Conservation (phyloP, 2,329 filamentous ascomycete species). For the Talaromyces sp. region DNA sequence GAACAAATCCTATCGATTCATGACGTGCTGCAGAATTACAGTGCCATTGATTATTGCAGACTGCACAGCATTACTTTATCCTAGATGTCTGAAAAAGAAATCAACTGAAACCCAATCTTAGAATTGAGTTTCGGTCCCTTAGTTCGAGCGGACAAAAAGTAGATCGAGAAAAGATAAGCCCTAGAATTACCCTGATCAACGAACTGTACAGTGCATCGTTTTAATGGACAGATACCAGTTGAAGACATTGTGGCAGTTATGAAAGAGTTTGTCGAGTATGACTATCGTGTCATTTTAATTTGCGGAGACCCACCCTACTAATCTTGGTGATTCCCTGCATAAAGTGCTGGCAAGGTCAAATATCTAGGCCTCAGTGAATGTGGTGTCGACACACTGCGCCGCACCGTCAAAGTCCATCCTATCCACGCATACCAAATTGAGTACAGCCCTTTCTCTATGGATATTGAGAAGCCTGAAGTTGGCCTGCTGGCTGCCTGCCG, state of each 20-base stretch:
- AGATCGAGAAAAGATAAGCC: background rate
- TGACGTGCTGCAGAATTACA: background rate
- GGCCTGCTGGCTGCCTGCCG: background rate
- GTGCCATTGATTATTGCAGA: background rate
- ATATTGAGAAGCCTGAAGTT: background rate
- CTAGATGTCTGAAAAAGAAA: background rate
- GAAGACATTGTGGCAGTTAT: background rate
- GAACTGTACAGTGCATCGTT: background rate
- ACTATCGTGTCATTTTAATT: background rate
- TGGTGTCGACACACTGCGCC: conserved; percentile 44
- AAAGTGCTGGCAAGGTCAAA: conserved; percentile 39
- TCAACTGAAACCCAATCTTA: background rate
- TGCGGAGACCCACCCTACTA: background rate
- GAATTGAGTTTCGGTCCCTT: background rate
- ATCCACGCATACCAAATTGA: conserved; percentile 62
- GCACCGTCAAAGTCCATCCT: conserved; percentile 50
- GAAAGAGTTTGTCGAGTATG: background rate
- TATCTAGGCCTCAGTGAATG: conserved; percentile 46
- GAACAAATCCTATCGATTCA: background rate
- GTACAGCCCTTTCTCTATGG: conserved; percentile 53
- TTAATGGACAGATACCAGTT: background rate
- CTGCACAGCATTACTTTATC: background rate
- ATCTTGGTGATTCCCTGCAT: background rate
- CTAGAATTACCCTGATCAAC: background rate
- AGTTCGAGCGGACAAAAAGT: background rate